Base-by-base conservation (phyloP, 768 basidiomycete genomes). In the Pisolithus orientalis region DNA sequence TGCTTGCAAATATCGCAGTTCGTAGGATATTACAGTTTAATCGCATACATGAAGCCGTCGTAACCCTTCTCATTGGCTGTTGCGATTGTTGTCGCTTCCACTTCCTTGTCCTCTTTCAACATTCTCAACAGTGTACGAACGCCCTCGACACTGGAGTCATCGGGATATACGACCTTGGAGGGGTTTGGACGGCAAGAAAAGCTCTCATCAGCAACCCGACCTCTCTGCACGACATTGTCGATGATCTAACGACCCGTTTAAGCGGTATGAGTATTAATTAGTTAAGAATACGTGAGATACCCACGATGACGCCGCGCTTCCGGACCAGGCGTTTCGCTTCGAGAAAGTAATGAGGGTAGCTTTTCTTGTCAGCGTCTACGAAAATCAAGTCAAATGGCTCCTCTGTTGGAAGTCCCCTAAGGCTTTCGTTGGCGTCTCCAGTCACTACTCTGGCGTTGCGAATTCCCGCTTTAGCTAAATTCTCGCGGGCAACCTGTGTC, bases 341-440 rank as follows among this genome's bases (percentile, higher is more conserved):
- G 1, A 64, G 67, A 67, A 82, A 84, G 60, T 87, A 86, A 4
- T 70, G 69, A 24, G 71, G 50, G 55, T 82, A 82, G 39, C 71
- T 73, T 5, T 68, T 64, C 61, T 87, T 87, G 69, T 87, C 83
- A 7, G 84, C 86, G 65, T 87, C 85, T 56, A 87, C 84, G 71
- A 87, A 89, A 3, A 74, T 73, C 17, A 89, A 64, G 64, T 87
- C 85, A 62, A 84, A 87, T 1, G 75, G 76, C 4, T 67, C 64
- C 9, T 74, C 73, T 6, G 81, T 65, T 6, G 73, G 66, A 31
- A 87, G 65, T 40, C 67, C 71, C 24, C 65, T 67, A 39, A 87
- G 69, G 0, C 77, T 74, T 5, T 82, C 76, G 4, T 68, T 65
- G 1, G 80, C 84, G 32, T 75, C 71, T 0, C 82, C 83, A 32